phyloP scores from a whole-genome alignment of 2,329 filamentous ascomycete species.

The Diaporthe humulicola region DNA sequence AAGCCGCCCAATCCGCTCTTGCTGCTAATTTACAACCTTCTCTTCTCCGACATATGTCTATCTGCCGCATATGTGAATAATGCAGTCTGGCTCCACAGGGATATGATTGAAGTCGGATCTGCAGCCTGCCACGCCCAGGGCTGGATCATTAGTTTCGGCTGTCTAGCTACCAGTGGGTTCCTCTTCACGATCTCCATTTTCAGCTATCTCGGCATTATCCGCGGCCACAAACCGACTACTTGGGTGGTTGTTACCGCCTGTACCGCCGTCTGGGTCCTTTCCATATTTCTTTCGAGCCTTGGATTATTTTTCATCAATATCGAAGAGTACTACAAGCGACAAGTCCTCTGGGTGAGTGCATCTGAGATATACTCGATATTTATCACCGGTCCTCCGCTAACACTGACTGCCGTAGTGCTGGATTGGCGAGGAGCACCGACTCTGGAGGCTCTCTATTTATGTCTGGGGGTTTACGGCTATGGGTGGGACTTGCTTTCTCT shows the following conservation, averaged over 20 bases:
- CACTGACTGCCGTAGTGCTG: slow-evolving; percentile 54
- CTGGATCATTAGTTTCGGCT: slow-evolving; percentile 77
- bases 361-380: neutral
- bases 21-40: slow-evolving; percentile 76
- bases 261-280: slow-evolving; percentile 67
- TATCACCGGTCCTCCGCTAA: neutral
- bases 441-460: slow-evolving; percentile 71
- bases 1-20: slow-evolving; percentile 74
- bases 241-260: slow-evolving; percentile 64
- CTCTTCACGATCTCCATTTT: slow-evolving; percentile 76
- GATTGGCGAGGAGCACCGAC: slow-evolving; percentile 68
- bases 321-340: slow-evolving; percentile 41
- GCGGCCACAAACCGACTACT: slow-evolving; percentile 64
- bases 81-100: slow-evolving; percentile 66
- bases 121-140: slow-evolving; percentile 73
- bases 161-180: slow-evolving; percentile 76
- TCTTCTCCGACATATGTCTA: slow-evolving; percentile 78
- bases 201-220: slow-evolving; percentile 74
- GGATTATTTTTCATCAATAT: slow-evolving; percentile 60
- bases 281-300: slow-evolving; percentile 68
- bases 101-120: slow-evolving; percentile 67
- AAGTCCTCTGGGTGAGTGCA: slow-evolving; percentile 35
- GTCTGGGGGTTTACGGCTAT: slow-evolving; percentile 70
- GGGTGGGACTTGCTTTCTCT: slow-evolving; percentile 54
- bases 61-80: slow-evolving; percentile 74